Conservation (phyloP, 2,329 filamentous ascomycete genomes). For the Colletotrichum australisinense region DNA sequence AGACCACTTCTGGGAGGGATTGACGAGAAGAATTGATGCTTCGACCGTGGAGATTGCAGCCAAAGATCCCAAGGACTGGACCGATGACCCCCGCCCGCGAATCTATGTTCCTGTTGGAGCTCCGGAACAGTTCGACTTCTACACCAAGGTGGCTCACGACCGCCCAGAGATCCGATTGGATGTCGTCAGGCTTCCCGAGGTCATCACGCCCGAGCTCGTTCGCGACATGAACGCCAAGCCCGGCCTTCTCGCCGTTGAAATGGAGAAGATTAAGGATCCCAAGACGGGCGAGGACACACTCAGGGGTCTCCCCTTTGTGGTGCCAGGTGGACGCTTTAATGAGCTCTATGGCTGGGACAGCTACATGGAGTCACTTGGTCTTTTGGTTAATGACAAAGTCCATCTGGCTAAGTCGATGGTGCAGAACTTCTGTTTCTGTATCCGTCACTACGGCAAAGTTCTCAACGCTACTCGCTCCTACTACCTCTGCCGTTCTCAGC, state of each 20-base stretch:
- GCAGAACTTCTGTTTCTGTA: conserved; percentile 96
- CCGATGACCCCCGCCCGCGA: conserved; percentile 84
- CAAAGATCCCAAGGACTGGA: conserved; percentile 95
- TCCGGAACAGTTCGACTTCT: conserved; percentile 91
- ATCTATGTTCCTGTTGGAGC: conserved; percentile 91
- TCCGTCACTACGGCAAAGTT: conserved; percentile 98
- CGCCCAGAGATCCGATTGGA: conserved; percentile 88
- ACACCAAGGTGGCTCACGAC: conserved; percentile 80
- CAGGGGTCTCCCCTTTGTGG: conserved; percentile 91
- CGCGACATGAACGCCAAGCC: conserved; percentile 87
- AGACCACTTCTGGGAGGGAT: conserved; percentile 90
- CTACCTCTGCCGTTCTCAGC: conserved; percentile 93
- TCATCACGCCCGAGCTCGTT: conserved; percentile 84
- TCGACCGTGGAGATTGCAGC: conserved; percentile 89
- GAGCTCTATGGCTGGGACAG: conserved; percentile 99
- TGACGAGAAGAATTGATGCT: conserved; percentile 91
- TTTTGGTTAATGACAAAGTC: conserved; percentile 86
- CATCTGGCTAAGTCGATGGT: conserved; percentile 96
- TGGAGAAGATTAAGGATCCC: conserved; percentile 79
- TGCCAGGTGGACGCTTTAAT: conserved; percentile 97
- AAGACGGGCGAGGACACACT: conserved; percentile 77
- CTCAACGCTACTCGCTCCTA: conserved; percentile 97
- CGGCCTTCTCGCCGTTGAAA: conserved; percentile 88
- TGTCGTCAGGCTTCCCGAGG: conserved; percentile 81
- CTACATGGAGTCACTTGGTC: conserved; percentile 95